A percentile compares a stretch with the other conserved stretches of the same genome.
Evolutionary conservation across 2,329 filamentous ascomycete species (phyloP).

Genomic region (Chrysoporthe austroafricana): DNA sequence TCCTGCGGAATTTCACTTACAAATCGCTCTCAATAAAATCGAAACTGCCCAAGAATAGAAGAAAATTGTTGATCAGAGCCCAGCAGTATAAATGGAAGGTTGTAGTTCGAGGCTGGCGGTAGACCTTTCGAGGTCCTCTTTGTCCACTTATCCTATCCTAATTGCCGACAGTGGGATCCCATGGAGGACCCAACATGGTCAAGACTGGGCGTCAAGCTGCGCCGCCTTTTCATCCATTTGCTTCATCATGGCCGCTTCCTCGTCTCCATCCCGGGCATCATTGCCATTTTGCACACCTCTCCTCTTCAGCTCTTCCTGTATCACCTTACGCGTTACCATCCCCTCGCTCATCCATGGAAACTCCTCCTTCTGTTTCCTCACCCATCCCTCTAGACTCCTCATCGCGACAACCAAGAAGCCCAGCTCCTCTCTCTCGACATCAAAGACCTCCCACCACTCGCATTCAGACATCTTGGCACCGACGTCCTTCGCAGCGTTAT

Average conservation of each 20-base stretch:
- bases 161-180: neutral
- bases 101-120: too few relatives aligned
- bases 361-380: slow-evolving; percentile 60
- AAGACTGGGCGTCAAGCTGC: slow-evolving; percentile 33
- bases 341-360: slow-evolving; percentile 52
- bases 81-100: too few relatives aligned
- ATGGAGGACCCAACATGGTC: neutral
- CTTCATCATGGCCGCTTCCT: slow-evolving; percentile 43
- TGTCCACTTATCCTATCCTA: neutral
- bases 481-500: slow-evolving; percentile 80
- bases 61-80: neutral
- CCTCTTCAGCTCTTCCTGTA: slow-evolving; percentile 64
- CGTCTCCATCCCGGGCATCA: slow-evolving; percentile 32
- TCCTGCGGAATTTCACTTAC: neutral
- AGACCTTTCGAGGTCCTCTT: neutral
- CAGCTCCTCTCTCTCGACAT: slow-evolving; percentile 90
- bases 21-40: neutral
- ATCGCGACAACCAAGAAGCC: slow-evolving; percentile 90
- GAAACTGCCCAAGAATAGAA: neutral
- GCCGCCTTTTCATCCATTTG: slow-evolving; percentile 42
- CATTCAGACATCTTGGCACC: slow-evolving; percentile 78
- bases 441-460: slow-evolving; percentile 98
- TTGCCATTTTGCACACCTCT: slow-evolving; percentile 46
- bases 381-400: slow-evolving; percentile 76
- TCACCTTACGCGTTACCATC: slow-evolving; percentile 60